Evolutionary conservation across 306 rosid species (phyloP), one percentile per base, ranked within the genome.

Genomic region (Cucurbita ficifolia): DNA sequence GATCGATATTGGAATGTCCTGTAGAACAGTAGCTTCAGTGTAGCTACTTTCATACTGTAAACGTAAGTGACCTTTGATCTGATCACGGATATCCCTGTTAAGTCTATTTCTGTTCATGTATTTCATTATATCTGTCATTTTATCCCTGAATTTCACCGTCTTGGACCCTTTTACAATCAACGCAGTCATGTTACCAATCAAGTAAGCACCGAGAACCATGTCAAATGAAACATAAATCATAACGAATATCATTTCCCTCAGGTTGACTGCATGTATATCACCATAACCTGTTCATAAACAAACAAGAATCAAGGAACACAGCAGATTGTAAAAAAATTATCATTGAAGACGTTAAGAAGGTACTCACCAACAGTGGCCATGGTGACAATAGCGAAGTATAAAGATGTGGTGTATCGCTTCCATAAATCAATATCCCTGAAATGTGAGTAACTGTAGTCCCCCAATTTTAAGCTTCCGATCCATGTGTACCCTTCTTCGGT

Each of bases 141-240:
- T 89, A 79, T 94, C 99, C 82, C 99, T 91, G 73, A 86, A 94
- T 59, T 83, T 89, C 77, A 80, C 99, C 39, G 99, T 94, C 84
- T 94, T 91, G 70, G 99, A 94, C 81, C 99, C 99, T 86, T 88
- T 94, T n/a, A 94, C 99, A 78, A 94, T 94, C 77, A 94, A 82
- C 54, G 97, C 99, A 38, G 99, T 91, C 99, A 94, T 94, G 87
- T 94, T 94, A 86, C 99, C 99, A 13, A 94, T 91, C 84, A 94
- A 84, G 81, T 94, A 94, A 59, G 99, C 99, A 70, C 99, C 99
- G 11, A 94, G 88, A 89, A 94, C 78, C 99, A 94, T 94, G 82
- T 94, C 99, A 69, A 94, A 84, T 3, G 99, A 94, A 58, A 85
- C 92, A 75, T 89, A 94, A 77, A 85, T 75, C 97, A 94, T 94